These are phyloP conservation scores for Calycina herbarum DNA, from an alignment of 2,329 filamentous ascomycete species.

Conservation along the genomic window DNA sequence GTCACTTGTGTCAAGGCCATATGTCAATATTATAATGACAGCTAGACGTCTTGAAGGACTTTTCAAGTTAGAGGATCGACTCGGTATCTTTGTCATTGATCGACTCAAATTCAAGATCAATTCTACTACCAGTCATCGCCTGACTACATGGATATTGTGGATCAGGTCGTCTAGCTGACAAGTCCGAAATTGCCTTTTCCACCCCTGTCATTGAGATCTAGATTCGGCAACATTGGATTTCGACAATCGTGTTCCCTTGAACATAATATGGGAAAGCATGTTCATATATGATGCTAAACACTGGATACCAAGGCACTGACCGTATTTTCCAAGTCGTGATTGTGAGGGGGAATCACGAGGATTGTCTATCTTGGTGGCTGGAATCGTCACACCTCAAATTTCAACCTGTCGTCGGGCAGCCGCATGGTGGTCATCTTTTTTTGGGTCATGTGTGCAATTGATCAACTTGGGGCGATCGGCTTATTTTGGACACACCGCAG, in stretches of 20 bases:
- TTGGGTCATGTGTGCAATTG: background rate
- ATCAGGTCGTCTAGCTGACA: background rate
- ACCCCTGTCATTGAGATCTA: background rate
- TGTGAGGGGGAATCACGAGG: background rate
- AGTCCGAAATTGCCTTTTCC: background rate
- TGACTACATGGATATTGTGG: background rate
- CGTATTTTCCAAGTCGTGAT: background rate
- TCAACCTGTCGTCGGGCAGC: background rate
- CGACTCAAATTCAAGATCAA: background rate
- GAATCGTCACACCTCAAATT: background rate
- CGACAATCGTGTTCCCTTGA: background rate
- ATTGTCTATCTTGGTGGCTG: background rate
- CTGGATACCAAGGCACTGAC: background rate
- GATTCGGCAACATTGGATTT: background rate
- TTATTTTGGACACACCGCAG: background rate
- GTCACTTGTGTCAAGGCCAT: background rate
- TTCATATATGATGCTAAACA: background rate
- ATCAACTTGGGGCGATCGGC: background rate
- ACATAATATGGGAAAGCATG: background rate
- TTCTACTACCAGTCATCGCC: background rate
- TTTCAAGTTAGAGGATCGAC: slow-evolving; percentile 4
- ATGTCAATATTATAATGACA: background rate
- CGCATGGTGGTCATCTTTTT: background rate
- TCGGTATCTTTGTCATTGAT: background rate
- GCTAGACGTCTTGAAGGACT: background rate